Evolutionary conservation across 179 eudicot species (phyloP).

Genomic region (Spinacia oleracea): DNA sequence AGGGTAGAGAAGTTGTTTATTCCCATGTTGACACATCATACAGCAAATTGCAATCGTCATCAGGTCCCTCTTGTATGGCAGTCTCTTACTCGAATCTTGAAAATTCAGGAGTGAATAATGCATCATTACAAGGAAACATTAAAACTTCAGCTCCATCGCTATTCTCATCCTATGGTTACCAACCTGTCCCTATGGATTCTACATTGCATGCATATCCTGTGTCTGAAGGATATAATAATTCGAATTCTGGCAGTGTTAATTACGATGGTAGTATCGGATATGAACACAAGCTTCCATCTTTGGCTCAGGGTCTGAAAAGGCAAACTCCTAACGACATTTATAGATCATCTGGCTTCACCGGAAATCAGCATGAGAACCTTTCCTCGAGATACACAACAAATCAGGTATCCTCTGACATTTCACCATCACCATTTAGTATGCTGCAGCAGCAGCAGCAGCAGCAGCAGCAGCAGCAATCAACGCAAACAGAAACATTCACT

Average conservation of each 20-base stretch:
- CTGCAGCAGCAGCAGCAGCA: slow-evolving; percentile 21
- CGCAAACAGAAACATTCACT: slow-evolving; percentile 28
- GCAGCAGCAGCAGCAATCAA: slow-evolving; percentile 24
- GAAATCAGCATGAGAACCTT: slow-evolving; percentile 37
- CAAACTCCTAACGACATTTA: slow-evolving; percentile 42
- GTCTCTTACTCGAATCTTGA: slow-evolving; percentile 35
- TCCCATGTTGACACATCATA: slow-evolving; percentile 33
- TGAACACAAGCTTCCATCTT: slow-evolving; percentile 29
- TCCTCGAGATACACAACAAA: slow-evolving; percentile 34
- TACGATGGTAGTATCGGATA: slow-evolving; percentile 14
- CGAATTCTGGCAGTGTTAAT: slow-evolving; percentile 8
- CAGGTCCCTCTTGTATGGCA: slow-evolving; percentile 35
- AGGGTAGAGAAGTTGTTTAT: slow-evolving; percentile 32
- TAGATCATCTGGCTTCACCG: slow-evolving; percentile 28
- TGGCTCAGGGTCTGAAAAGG: slow-evolving; percentile 35
- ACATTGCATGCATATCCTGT: slow-evolving; percentile 32
- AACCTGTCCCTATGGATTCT: slow-evolving; percentile 23
- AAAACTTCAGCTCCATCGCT: slow-evolving; percentile 27
- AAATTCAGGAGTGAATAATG: slow-evolving; percentile 35
- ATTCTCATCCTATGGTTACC: slow-evolving; percentile 27
- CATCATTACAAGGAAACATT: slow-evolving; percentile 26
- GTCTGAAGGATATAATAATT: slow-evolving; percentile 37
- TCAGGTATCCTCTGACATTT: slow-evolving; percentile 40
- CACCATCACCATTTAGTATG: slow-evolving; percentile 41
- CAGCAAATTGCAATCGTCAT: slow-evolving; percentile 41